These are phyloP conservation scores for Ogataea degrootiae DNA, from an alignment of 805 yeast species.

Conservation along the genomic window DNA sequence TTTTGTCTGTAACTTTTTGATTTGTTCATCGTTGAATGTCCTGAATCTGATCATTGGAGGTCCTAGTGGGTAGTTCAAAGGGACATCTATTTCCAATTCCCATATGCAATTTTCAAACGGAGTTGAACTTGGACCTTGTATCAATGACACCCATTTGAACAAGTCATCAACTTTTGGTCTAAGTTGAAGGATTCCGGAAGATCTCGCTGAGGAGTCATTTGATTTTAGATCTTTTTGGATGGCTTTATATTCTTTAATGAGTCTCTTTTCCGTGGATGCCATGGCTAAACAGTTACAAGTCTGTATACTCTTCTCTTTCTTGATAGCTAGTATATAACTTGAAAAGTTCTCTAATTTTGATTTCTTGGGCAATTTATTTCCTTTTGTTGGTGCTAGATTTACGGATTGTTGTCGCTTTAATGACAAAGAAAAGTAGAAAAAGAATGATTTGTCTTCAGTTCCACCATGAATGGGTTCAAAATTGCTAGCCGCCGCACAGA, in stretches of 20 bases:
- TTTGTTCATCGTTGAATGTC: slow-evolving; percentile 9
- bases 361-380: too few relatives aligned
- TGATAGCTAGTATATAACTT: too few relatives aligned
- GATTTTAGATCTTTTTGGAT: slow-evolving; percentile 26
- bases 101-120: slow-evolving; percentile 51
- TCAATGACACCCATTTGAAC: slow-evolving; percentile 45
- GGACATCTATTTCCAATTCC: slow-evolving; percentile 42
- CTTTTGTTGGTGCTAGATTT: too few relatives aligned
- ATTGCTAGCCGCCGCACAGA: too few relatives aligned
- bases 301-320: too few relatives aligned
- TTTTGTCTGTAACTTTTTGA: slow-evolving; percentile 3
- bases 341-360: too few relatives aligned
- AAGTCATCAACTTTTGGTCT: slow-evolving; percentile 41
- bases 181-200: slow-evolving; percentile 34
- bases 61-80: slow-evolving; percentile 46
- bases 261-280: slow-evolving; percentile 28
- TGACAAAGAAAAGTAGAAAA: too few relatives aligned
- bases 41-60: slow-evolving; percentile 55
- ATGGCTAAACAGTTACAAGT: neutral
- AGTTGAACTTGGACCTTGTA: slow-evolving; percentile 49
- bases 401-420: too few relatives aligned
- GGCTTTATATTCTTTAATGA: slow-evolving; percentile 33
- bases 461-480: too few relatives aligned
- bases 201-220: slow-evolving; percentile 15
- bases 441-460: too few relatives aligned